These are phyloP conservation scores for Rhizopogon vesiculosus DNA, from an alignment of 768 basidiomycete genomes.

Conservation along the genomic window DNA sequence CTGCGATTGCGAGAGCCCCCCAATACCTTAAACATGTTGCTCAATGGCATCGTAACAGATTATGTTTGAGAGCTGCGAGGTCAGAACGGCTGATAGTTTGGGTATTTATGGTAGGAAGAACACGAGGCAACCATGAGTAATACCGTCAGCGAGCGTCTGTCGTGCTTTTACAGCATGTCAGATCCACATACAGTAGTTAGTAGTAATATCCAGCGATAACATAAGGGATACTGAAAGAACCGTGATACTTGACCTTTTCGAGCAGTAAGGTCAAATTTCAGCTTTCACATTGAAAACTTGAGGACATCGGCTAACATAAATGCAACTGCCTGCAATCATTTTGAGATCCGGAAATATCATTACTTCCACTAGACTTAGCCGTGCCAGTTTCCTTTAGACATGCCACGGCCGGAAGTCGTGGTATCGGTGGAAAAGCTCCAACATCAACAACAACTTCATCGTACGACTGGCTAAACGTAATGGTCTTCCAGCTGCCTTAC, in stretches of 20 bases:
- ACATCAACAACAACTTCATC: not conserved
- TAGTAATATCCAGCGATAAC: not conserved
- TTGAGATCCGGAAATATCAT: too few relatives aligned
- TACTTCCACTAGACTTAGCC: not conserved
- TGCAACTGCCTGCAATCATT: not conserved
- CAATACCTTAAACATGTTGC: slow-evolving; percentile 32
- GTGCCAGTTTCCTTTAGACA: not conserved
- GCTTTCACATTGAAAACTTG: not conserved
- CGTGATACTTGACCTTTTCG: not conserved
- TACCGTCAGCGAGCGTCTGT: not conserved
- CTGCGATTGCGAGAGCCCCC: slow-evolving; percentile 27
- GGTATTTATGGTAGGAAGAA: slow-evolving; percentile 22
- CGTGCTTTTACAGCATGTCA: slow-evolving; percentile 1
- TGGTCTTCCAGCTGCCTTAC: slow-evolving; percentile 54
- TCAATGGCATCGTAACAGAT: slow-evolving; percentile 27
- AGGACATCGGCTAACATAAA: not conserved
- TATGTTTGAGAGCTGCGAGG: slow-evolving; percentile 11
- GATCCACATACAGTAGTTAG: not conserved
- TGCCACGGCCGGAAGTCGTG: not conserved
- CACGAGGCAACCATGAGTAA: slow-evolving; percentile 23
- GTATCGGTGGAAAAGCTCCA: not conserved
- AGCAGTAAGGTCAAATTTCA: not conserved
- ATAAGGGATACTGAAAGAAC: not conserved
- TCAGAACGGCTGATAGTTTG: slow-evolving; percentile 6
- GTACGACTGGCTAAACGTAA: not conserved